Evolutionary conservation across 73 alveolate species (phyloP).

Genomic region (Tetrahymena thermophila): DNA sequence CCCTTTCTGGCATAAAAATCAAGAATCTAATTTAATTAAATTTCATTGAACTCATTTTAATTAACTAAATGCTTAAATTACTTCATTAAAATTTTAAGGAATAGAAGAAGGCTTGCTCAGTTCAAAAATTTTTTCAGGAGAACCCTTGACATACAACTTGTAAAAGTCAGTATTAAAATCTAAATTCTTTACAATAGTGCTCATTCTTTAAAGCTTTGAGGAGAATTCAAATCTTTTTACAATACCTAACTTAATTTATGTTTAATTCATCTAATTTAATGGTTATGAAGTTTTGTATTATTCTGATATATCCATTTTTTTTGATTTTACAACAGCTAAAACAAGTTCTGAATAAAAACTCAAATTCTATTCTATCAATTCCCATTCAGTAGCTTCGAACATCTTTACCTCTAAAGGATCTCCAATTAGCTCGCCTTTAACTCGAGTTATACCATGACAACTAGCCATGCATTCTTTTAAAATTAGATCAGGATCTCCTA

Average conservation of each 20-base stretch:
- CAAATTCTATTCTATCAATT: conserved; percentile 40
- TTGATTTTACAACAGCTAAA: background rate
- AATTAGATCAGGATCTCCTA: conserved; percentile 1
- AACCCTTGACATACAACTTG: conserved; percentile 79
- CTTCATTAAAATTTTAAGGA: conserved; percentile 71
- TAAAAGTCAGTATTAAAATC: background rate
- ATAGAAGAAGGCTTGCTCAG: conserved; percentile 66
- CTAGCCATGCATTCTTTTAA: conserved; percentile 33
- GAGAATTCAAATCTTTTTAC: conserved; percentile 85
- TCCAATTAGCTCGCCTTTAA: conserved; percentile 73
- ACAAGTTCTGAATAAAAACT: background rate
- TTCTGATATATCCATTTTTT: background rate
- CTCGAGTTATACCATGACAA: conserved; percentile 44
- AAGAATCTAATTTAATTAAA: background rate
- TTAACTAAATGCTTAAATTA: background rate
- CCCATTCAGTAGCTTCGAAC: conserved; percentile 79
- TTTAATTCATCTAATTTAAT: background rate
- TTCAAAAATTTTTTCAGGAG: conserved; percentile 87
- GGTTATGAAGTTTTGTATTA: background rate
- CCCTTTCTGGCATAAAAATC: conserved; percentile 63
- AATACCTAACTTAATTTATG: conserved; percentile 60
- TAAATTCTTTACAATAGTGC: conserved; percentile 51
- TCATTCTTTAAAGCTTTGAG: conserved; percentile 83
- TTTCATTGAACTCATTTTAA: too few species aligned
- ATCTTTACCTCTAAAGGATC: conserved; percentile 90